Evolutionary conservation across 2,329 filamentous ascomycete species (phyloP), one percentile per base, ranked within the genome.

Genomic region (Emericellopsis atlantica): DNA sequence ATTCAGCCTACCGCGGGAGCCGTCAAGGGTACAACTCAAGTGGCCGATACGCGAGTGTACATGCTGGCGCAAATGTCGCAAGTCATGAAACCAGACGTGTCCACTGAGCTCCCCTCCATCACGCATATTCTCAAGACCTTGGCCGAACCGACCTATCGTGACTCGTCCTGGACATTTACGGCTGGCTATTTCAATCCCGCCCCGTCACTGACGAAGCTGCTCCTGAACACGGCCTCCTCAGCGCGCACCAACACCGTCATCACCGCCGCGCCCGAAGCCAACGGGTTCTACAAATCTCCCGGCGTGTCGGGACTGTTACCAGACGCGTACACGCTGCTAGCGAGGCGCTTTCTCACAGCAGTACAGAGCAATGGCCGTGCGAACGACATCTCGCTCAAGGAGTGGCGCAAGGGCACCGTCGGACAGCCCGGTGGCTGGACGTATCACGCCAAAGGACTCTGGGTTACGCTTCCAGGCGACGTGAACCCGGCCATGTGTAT

Each of bases 141-240:
- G 4, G 71, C 81, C 0, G 63, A 60, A 0, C 72, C 82, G 0
- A 64, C 70, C 6, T 84, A 86, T 51, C 65, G 69, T 9, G 72
- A 76, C 29, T 84, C 84, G 0, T 81, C 78, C 12, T 98, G 92
- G 92, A 92, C 87, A 0, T 96, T 98, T 59, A 96, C 92, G 1
- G 92, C 92, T 0, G 92, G 92, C 40, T 98, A 98, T 65, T 98
- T 98, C 67, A 98, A 98, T 65, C 94, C 94, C 42, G 88, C 88
- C 6, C 83, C 88, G 0, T 79, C 81, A 4, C 75, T 96, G 16
- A 89, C 85, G 3, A 75, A 80, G 32, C 74, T 95, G 1, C 70
- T 98, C 0, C 77, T 98, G 26, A 69, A 72, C 6, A 88, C 86
- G 1, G 74, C 79, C 1, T 83, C 42, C 6, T 37, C 39, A 2